These are phyloP conservation scores for Daldinia grandis DNA, from an alignment of 495 filamentous ascomycete genomes.

Conservation along the genomic window DNA sequence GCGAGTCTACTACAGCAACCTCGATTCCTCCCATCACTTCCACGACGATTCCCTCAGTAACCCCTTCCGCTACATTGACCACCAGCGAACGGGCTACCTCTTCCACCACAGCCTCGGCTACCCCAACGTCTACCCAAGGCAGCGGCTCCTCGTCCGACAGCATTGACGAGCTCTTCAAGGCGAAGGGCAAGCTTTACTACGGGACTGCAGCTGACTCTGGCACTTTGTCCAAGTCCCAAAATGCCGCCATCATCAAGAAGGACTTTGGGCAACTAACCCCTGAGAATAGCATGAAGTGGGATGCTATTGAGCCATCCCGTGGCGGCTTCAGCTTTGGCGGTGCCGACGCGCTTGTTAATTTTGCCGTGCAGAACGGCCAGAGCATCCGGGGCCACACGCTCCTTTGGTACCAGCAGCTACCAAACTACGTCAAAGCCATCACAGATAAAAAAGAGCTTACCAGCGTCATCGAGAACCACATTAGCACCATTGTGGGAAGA, in stretches of 20 bases:
- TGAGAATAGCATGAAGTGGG: slow-evolving; percentile 64
- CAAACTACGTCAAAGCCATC: slow-evolving; percentile 58
- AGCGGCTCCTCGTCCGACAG: slow-evolving; percentile 11
- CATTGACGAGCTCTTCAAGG: slow-evolving; percentile 53
- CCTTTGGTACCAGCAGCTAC: slow-evolving; percentile 65
- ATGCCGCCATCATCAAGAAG: slow-evolving; percentile 58
- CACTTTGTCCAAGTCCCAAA: slow-evolving; percentile 55
- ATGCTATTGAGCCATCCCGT: slow-evolving; percentile 58
- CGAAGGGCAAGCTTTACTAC: slow-evolving; percentile 67
- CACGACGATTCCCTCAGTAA: not conserved
- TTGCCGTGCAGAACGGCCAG: slow-evolving; percentile 56
- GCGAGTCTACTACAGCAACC: not conserved
- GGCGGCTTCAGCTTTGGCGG: slow-evolving; percentile 55
- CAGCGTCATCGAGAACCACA: slow-evolving; percentile 55
- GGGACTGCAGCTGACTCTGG: slow-evolving; percentile 62
- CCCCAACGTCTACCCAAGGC: not conserved
- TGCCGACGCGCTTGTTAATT: slow-evolving; percentile 59
- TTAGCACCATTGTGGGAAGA: slow-evolving; percentile 57
- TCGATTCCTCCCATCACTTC: not conserved
- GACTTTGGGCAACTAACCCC: slow-evolving; percentile 65
- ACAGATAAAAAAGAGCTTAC: slow-evolving; percentile 55
- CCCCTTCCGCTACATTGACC: not conserved
- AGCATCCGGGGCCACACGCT: slow-evolving; percentile 62
- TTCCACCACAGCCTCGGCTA: not conserved
- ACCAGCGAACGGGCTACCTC: not conserved